phyloP scores from a whole-genome alignment of 768 basidiomycete genomes.

The Mycena maculata region DNA sequence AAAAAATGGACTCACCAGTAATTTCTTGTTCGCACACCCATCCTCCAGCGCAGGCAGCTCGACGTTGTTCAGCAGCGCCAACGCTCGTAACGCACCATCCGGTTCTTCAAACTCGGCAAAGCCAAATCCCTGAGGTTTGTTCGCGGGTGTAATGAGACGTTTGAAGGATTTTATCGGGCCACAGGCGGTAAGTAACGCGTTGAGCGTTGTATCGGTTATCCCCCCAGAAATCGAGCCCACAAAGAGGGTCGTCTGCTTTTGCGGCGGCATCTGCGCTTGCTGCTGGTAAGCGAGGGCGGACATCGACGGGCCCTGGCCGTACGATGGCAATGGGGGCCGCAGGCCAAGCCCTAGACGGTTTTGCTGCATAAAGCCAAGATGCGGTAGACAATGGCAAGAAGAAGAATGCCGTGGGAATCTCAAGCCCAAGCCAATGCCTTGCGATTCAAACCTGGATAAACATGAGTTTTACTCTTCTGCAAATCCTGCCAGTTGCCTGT shows the following conservation, averaged over 20 bases:
- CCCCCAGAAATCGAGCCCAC: constrained; percentile 97
- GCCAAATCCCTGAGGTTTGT: constrained; percentile 96
- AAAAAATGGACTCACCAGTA: constrained; percentile 74
- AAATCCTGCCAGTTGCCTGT: too few species aligned
- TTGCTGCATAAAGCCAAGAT: too few species aligned
- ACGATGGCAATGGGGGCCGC: constrained; percentile 63
- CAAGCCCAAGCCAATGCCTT: too few species aligned
- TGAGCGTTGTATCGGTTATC: constrained; percentile 85
- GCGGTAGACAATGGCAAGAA: too few species aligned
- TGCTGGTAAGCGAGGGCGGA: constrained; percentile 91
- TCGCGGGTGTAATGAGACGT: constrained; percentile 89
- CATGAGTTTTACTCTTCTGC: too few species aligned
- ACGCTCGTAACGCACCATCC: constrained; percentile 84
- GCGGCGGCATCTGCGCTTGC: constrained; percentile 63
- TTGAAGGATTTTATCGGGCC: constrained; percentile 92
- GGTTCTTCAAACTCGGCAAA: constrained; percentile 97
- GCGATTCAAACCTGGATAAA: too few species aligned
- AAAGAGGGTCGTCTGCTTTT: constrained; percentile 83
- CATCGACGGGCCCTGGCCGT: constrained; percentile 93
- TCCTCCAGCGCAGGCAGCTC: constrained; percentile 62
- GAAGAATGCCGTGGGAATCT: too few species aligned
- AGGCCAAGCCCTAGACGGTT: constrained; percentile 1
- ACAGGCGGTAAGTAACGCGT: constrained; percentile 83
- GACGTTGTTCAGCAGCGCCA: constrained; percentile 63
- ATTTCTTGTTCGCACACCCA: constrained; percentile 62